Conservation (phyloP, 2,329 filamentous ascomycete species). For the Cordyceps cicadae region DNA sequence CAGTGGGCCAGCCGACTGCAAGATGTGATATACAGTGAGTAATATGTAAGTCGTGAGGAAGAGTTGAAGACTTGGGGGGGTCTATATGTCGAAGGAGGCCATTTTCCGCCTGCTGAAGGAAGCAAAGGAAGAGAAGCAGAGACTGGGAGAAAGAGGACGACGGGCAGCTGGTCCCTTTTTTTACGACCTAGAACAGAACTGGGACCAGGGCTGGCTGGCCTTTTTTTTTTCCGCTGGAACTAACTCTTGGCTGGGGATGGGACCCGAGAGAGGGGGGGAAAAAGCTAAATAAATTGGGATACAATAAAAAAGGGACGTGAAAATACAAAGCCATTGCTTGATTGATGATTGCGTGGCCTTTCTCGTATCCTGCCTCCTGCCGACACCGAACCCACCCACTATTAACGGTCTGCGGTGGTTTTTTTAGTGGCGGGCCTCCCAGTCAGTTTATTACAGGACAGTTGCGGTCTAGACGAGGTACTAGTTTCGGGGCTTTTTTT, state of each 20-base stretch:
- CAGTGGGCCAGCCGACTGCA: constrained; percentile 6
- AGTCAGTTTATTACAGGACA: neutral
- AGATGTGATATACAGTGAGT: neutral
- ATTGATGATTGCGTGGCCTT: neutral
- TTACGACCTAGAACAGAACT: neutral
- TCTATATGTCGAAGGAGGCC: neutral
- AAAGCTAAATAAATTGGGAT: neutral
- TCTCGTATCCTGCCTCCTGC: neutral
- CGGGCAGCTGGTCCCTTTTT: neutral
- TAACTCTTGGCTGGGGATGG: neutral
- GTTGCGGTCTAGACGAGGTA: no score
- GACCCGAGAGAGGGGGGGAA: neutral
- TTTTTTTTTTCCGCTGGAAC: neutral
- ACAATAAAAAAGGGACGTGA: neutral
- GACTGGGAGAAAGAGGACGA: neutral
- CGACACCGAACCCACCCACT: neutral
- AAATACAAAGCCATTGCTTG: neutral
- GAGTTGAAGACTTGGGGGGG: neutral
- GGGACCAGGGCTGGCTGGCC: neutral
- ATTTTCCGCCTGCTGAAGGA: neutral
- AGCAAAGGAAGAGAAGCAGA: neutral
- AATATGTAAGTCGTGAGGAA: neutral
- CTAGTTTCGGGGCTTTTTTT: no score
- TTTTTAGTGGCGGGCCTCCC: neutral
- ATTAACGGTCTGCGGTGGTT: neutral